Conservation (phyloP, 768 basidiomycete species). For the Macrolepiota dolichaula region DNA sequence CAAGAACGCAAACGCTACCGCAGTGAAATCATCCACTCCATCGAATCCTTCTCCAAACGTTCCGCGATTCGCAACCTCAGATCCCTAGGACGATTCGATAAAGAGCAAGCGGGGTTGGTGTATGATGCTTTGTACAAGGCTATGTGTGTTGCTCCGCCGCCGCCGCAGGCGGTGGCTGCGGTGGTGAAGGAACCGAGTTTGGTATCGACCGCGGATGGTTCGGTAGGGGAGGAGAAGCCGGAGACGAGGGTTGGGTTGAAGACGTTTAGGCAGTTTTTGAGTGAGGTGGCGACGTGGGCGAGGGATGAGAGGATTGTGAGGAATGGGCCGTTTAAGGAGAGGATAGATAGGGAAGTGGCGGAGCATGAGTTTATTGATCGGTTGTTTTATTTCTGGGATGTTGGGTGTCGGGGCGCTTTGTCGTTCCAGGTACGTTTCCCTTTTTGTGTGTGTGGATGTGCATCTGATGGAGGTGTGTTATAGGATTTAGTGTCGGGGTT, state of each 20-base stretch:
- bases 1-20: constrained; percentile 84
- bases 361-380: constrained; percentile 96
- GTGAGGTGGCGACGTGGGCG: constrained; percentile 94
- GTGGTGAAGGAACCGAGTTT: constrained; percentile 34
- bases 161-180: constrained; percentile 44
- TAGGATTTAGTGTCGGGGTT: constrained; percentile 89
- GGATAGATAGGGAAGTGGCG: constrained; percentile 84
- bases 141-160: constrained; percentile 74
- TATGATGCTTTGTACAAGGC: constrained; percentile 91
- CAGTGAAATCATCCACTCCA: constrained; percentile 85
- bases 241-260: constrained; percentile 85
- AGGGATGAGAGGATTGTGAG: constrained; percentile 88
- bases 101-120: constrained; percentile 85
- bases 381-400: constrained; percentile 95
- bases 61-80: constrained; percentile 86
- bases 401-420: constrained; percentile 71
- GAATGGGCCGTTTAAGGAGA: constrained; percentile 85
- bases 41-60: constrained; percentile 93
- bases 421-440: constrained; percentile 73
- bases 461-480: not conserved
- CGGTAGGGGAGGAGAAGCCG: constrained; percentile 59
- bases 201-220: constrained; percentile 52
- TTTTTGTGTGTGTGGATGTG: not conserved
- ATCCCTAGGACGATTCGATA: constrained; percentile 73
- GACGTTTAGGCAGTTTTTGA: constrained; percentile 88